These are phyloP conservation scores for Cudoniella acicularis DNA, from an alignment of 495 filamentous ascomycete genomes.

Conservation along the genomic window DNA sequence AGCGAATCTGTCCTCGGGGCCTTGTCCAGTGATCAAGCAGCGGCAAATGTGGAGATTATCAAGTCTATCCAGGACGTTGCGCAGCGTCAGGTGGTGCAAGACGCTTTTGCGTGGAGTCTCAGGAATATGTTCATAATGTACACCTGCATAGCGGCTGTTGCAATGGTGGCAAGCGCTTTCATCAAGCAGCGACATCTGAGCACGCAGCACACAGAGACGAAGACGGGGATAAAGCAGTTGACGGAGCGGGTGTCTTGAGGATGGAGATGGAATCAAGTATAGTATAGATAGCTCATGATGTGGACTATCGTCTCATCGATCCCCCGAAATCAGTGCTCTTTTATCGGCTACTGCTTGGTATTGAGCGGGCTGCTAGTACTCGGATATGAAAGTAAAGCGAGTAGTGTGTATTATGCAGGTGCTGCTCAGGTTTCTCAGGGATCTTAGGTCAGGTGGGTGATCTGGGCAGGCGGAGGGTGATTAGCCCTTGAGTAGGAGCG, in stretches of 20 bases:
- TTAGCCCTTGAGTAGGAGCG: too few relatives aligned
- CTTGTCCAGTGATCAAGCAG: constrained; percentile 14
- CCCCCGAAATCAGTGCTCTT: too few relatives aligned
- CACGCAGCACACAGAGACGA: constrained; percentile 59
- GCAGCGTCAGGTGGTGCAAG: constrained; percentile 36
- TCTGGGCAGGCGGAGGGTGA: too few relatives aligned
- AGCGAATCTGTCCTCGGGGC: constrained; percentile 5
- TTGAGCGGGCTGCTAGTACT: too few relatives aligned
- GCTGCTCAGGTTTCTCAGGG: too few relatives aligned
- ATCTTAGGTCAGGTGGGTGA: too few relatives aligned
- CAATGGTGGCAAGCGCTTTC: constrained; percentile 49
- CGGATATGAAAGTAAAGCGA: too few relatives aligned
- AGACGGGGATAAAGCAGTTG: constrained; percentile 41
- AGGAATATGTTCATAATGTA: constrained; percentile 57
- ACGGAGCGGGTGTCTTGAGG: constrained; percentile 15
- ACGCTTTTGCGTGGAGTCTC: constrained; percentile 41
- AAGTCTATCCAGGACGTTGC: constrained; percentile 25
- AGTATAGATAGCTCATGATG: too few relatives aligned
- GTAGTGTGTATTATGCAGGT: too few relatives aligned
- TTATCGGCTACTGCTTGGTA: too few relatives aligned
- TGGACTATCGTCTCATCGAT: too few relatives aligned
- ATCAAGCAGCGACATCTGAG: constrained; percentile 48
- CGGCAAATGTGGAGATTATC: constrained; percentile 6
- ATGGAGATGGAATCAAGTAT: too few relatives aligned
- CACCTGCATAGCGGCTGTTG: constrained; percentile 46